Evolutionary conservation across 345 rosid genomes (phyloP).

Genomic region (Eucalyptus regnans): DNA sequence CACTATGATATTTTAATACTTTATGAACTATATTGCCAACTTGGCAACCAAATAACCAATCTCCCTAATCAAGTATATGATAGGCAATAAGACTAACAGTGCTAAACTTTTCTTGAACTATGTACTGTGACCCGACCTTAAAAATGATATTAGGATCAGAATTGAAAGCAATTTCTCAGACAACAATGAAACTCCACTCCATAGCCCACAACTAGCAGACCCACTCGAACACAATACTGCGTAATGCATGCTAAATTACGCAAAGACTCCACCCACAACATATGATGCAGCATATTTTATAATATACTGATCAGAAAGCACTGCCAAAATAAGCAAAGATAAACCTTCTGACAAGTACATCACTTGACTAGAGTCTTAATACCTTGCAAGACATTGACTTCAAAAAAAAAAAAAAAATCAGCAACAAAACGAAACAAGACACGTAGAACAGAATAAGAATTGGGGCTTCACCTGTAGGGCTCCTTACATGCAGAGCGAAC

Average conservation of each 20-base stretch:
- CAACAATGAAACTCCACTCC: background rate
- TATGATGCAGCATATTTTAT: background rate
- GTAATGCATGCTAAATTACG: background rate
- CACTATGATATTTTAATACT: background rate
- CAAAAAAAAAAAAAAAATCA: background rate
- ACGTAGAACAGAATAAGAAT: background rate
- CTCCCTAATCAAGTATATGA: background rate
- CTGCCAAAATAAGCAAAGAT: background rate
- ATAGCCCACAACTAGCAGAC: background rate
- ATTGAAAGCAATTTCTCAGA: background rate
- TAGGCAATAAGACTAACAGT: background rate
- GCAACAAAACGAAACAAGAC: background rate
- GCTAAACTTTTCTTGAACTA: background rate
- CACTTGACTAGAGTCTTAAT: background rate
- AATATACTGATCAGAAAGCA: background rate
- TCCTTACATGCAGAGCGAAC: constrained; percentile 79
- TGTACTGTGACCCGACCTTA: background rate
- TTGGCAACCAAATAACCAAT: background rate
- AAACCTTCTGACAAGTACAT: background rate
- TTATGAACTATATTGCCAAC: background rate
- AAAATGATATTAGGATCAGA: background rate
- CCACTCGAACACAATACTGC: background rate
- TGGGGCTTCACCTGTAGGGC: constrained; percentile 65
- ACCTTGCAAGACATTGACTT: background rate
- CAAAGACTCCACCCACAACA: background rate